Conservation (phyloP, 2,329 filamentous ascomycete genomes). For the Ascochyta clinopodiicola region DNA sequence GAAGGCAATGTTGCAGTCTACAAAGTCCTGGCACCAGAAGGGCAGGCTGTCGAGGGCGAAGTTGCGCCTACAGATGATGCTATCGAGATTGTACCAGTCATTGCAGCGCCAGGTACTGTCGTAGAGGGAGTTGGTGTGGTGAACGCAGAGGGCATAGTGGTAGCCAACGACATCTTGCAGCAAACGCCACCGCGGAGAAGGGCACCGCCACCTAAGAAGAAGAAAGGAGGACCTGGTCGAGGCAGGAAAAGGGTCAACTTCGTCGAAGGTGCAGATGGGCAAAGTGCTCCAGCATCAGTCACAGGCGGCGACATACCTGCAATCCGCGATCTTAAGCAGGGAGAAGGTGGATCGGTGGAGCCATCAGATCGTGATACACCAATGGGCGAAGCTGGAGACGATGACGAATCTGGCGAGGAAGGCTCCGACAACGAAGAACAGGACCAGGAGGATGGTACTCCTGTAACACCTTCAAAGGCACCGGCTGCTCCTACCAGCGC, state of each 20-base stretch:
- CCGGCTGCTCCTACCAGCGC: constrained; percentile 20
- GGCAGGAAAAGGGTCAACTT: constrained; percentile 77
- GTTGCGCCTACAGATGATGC: constrained; percentile 66
- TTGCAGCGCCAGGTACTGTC: constrained; percentile 63
- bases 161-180: constrained; percentile 55
- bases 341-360: constrained; percentile 49
- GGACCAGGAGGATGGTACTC: constrained; percentile 56
- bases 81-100: constrained; percentile 52
- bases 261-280: constrained; percentile 53
- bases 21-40: constrained; percentile 80
- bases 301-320: constrained; percentile 33
- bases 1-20: constrained; percentile 82
- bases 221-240: constrained; percentile 78
- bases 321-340: constrained; percentile 39
- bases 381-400: constrained; percentile 54
- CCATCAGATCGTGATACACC: constrained; percentile 49
- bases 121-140: constrained; percentile 67
- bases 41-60: constrained; percentile 81
- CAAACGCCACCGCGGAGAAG: constrained; percentile 65
- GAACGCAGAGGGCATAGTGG: constrained; percentile 66
- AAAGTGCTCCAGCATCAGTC: constrained; percentile 34
- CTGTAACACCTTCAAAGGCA: constrained; percentile 42
- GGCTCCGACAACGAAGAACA: constrained; percentile 56
- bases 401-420: constrained; percentile 55
- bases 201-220: constrained; percentile 79